Conservation (phyloP, 352 stramenopile genomes). For the Globisporangium sylvaticum region DNA sequence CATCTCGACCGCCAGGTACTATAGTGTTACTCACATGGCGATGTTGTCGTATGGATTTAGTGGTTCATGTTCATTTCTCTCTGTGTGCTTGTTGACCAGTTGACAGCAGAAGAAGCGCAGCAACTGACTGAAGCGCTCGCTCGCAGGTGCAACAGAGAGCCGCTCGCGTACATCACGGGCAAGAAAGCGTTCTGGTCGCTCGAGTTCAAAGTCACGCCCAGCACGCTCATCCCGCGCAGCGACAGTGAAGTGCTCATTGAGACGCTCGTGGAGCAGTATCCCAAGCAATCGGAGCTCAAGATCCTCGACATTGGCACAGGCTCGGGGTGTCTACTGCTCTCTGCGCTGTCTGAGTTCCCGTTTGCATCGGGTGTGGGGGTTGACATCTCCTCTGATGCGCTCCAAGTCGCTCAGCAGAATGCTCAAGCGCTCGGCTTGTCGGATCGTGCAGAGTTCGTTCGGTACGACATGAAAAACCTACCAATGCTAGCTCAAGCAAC, state of each 20-base stretch:
- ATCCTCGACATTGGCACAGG: slow-evolving; percentile 76
- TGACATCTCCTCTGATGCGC: slow-evolving; percentile 53
- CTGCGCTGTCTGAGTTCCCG: slow-evolving; percentile 59
- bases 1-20: slow-evolving; percentile 38
- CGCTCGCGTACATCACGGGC: slow-evolving; percentile 66
- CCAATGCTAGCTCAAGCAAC: background rate
- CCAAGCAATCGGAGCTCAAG: slow-evolving; percentile 25
- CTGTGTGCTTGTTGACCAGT: slow-evolving; percentile 5
- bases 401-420: slow-evolving; percentile 52
- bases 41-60: background rate
- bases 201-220: slow-evolving; percentile 39
- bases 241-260: slow-evolving; percentile 83
- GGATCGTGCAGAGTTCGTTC: slow-evolving; percentile 22
- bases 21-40: background rate
- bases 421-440: slow-evolving; percentile 21
- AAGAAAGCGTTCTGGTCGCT: slow-evolving; percentile 79
- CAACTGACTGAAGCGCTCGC: slow-evolving; percentile 20
- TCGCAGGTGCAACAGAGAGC: slow-evolving; percentile 40
- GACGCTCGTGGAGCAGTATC: slow-evolving; percentile 44
- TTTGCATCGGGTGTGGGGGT: slow-evolving; percentile 47
- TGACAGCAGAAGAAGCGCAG: slow-evolving; percentile 33
- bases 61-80: background rate
- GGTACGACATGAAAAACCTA: slow-evolving; percentile 31
- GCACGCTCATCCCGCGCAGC: slow-evolving; percentile 76
- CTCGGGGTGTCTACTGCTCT: slow-evolving; percentile 59